Evolutionary conservation across 805 yeast genomes (phyloP), one percentile per base, ranked within the genome.

Genomic region (Ogataea zsoltii): DNA sequence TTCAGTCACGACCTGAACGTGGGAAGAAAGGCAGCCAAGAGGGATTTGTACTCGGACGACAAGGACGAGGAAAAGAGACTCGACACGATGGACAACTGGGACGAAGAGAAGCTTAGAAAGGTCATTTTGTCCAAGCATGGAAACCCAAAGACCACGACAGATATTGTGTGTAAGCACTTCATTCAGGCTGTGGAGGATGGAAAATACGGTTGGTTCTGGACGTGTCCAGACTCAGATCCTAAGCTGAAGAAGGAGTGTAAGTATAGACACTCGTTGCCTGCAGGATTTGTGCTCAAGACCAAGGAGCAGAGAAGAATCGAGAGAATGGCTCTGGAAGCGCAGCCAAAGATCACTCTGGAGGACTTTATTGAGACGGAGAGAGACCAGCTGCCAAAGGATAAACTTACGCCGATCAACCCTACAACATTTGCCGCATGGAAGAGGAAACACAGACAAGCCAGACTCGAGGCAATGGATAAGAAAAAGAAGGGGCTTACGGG

Each of bases 191-290:
- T 94, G 46, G 99, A 94, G 64, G 89, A 90, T 62, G 94, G 92
- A 47, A 92, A 92, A 64, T 94, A 94, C 65, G 99, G 99, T 62
- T 94, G 99, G 99, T 91, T 94, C 69, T 94, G 99, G 99, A 76
- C 78, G 16, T 94, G 99, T 73, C 99, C 99, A 21, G 88, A 88
- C 57, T 91, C 92, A 33, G 97, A 96, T 54, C 81, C 85, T 50
- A 63, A 63, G 42, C 47, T 33, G 31, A 57, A 56, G 23, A 53
- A 46, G 19, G 85, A 80, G 49, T 94, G 99, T 79, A 92, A 85
- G 74, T 94, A 94, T 72, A 83, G 80, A 68, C 99, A 94, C 68
- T 86, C 97, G 7, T 75, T 94, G 61, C 99, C 99, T 33, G 91
- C 95, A 38, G 99, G 99, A 1, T 95, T 90, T 68, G 95, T 88